Percentiles rank a stretch among this genome's conserved stretches.
Evolutionary conservation across 2,329 filamentous ascomycete species (phyloP).

Genomic region (Rhytidhysteron rufulum): DNA sequence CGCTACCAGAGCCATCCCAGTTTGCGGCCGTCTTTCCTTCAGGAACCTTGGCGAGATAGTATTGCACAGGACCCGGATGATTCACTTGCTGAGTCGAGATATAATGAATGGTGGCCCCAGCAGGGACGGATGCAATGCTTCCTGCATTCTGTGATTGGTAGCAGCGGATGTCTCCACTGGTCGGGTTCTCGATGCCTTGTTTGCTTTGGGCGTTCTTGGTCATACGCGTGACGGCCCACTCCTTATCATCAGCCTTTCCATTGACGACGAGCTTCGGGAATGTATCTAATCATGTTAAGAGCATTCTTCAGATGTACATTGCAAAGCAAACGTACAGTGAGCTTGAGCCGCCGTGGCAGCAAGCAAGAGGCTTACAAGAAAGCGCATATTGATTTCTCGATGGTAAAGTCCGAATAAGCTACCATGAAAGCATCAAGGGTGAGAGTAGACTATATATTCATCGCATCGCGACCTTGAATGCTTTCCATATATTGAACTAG

Average conservation of each 20-base stretch:
- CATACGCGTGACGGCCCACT: slow-evolving; percentile 21
- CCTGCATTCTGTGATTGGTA: slow-evolving; percentile 19
- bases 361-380: slow-evolving; percentile 14
- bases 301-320: neutral
- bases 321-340: slow-evolving; percentile 15
- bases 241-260: slow-evolving; percentile 19
- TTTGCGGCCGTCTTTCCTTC: slow-evolving; percentile 16
- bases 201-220: slow-evolving; percentile 28
- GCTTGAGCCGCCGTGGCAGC: slow-evolving; percentile 17
- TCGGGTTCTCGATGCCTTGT: slow-evolving; percentile 26
- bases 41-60: slow-evolving; percentile 27
- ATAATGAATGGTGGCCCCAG: slow-evolving; percentile 24
- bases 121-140: slow-evolving; percentile 18
- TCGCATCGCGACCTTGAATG: no score
- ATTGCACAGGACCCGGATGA: slow-evolving; percentile 26
- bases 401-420: no score
- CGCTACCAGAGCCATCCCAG: slow-evolving; percentile 23
- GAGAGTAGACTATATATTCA: no score
- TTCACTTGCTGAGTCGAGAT: slow-evolving; percentile 28
- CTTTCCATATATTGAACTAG: no score
- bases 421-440: no score
- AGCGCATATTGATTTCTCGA: slow-evolving; percentile 15
- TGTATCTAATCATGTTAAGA: slow-evolving; percentile 15
- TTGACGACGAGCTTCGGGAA: slow-evolving; percentile 24
- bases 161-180: slow-evolving; percentile 24